Evolutionary conservation across 2,329 filamentous ascomycete genomes (phyloP).

Genomic region (Drechslerella stenobrocha): DNA sequence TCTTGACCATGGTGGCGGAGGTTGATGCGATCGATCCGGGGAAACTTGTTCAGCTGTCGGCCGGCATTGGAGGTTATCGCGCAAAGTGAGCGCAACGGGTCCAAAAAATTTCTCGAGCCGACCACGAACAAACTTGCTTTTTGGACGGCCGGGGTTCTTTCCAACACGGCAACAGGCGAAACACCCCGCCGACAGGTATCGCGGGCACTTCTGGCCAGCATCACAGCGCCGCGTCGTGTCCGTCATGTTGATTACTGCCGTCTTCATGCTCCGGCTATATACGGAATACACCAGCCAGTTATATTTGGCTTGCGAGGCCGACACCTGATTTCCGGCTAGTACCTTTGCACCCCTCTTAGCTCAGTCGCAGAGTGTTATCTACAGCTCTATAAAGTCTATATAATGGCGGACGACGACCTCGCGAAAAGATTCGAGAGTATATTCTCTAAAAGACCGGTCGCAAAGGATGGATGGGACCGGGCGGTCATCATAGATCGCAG

Average conservation of each 20-base stretch:
- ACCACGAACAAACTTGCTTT: conserved; percentile 23
- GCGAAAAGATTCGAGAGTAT: conserved; percentile 43
- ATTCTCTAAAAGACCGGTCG: conserved; percentile 40
- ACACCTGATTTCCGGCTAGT: too few species aligned
- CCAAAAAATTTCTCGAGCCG: conserved; percentile 37
- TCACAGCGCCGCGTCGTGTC: too few species aligned
- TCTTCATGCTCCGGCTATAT: background rate
- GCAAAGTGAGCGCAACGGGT: conserved; percentile 7
- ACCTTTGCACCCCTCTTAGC: too few species aligned
- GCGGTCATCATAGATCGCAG: conserved; percentile 1
- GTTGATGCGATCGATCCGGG: conserved; percentile 14
- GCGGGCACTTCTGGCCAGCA: too few species aligned
- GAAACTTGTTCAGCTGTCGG: conserved; percentile 18
- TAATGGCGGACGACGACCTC: conserved; percentile 31
- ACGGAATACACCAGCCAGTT: background rate
- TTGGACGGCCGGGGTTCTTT: conserved; percentile 13
- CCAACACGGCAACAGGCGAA: conserved; percentile 18
- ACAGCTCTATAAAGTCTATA: background rate
- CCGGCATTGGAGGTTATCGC: conserved; percentile 8
- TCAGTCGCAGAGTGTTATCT: background rate
- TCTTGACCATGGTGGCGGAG: conserved; percentile 51
- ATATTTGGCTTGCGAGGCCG: background rate
- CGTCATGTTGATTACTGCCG: background rate
- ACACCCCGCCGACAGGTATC: background rate
- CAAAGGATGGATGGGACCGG: conserved; percentile 22